Conservation (phyloP, 1,139 yeast genomes). For the Pichia sp. region DNA sequence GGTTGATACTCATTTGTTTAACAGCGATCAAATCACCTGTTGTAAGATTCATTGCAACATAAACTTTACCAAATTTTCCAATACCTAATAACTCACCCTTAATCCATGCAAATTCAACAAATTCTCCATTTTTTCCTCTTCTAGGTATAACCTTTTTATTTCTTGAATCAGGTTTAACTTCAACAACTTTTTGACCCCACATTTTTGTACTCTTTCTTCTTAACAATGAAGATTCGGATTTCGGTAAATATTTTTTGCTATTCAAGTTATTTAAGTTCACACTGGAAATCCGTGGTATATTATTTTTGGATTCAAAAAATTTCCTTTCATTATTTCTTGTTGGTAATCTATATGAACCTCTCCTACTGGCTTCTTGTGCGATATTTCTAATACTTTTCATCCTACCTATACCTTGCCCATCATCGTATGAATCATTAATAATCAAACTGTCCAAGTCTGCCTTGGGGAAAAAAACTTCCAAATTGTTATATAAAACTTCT, state of each 20-base stretch:
- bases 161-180: conserved; percentile 47
- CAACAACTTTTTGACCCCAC: conserved; percentile 96
- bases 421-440: conserved; percentile 49
- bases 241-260: no score
- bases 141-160: conserved; percentile 11
- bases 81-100: conserved; percentile 95
- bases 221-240: conserved; percentile 23
- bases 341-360: conserved; percentile 34
- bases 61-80: conserved; percentile 97
- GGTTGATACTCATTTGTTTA: conserved; percentile 78
- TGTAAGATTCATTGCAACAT: conserved; percentile 85
- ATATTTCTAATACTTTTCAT: conserved; percentile 89
- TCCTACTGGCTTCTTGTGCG: conserved; percentile 80
- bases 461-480: conserved; percentile 88
- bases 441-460: conserved; percentile 92
- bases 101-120: conserved; percentile 92
- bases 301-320: no score
- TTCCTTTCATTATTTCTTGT: neutral
- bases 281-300: no score
- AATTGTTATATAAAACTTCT: conserved; percentile 84
- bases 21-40: conserved; percentile 99
- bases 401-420: conserved; percentile 31
- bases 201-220: conserved; percentile 83
- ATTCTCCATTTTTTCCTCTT: conserved; percentile 58
- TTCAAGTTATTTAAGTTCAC: no score